Evolutionary conservation across 2,329 filamentous ascomycete species (phyloP).

Genomic region (Fusarium tjaetaba): DNA sequence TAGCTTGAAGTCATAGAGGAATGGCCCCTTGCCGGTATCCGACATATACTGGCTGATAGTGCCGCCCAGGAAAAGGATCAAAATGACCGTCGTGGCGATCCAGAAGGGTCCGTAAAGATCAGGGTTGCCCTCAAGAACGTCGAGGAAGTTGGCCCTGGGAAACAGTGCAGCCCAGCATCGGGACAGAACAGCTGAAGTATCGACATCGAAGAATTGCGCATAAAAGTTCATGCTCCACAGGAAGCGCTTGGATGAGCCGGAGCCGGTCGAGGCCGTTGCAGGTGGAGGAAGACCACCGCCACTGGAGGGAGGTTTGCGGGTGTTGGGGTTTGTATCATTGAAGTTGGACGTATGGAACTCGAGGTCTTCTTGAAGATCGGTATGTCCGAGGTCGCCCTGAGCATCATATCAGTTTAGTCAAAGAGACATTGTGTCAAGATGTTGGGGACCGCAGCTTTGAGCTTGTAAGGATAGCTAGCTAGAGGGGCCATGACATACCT

Average conservation of each 20-base stretch:
- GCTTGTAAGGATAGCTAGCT: constrained; percentile 17
- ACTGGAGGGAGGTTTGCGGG: constrained; percentile 57
- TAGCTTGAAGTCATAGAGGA: constrained; percentile 91
- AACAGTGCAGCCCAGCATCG: constrained; percentile 91
- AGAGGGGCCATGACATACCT: constrained; percentile 64
- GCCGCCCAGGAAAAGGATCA: constrained; percentile 94
- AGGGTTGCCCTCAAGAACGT: constrained; percentile 95
- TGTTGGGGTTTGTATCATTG: constrained; percentile 64
- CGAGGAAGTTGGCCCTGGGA: constrained; percentile 93
- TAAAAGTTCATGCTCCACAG: constrained; percentile 96
- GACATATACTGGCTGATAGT: constrained; percentile 93
- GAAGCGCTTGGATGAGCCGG: constrained; percentile 76
- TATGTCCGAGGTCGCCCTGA: constrained; percentile 96
- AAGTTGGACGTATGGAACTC: constrained; percentile 98
- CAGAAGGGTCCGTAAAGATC: constrained; percentile 98
- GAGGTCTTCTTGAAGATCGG: constrained; percentile 97
- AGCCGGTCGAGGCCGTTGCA: constrained; percentile 58
- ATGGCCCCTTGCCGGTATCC: constrained; percentile 72
- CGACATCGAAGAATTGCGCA: constrained; percentile 98
- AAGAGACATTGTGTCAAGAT: not conserved
- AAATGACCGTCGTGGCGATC: constrained; percentile 97
- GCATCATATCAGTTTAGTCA: constrained; percentile 23
- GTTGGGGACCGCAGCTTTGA: not conserved
- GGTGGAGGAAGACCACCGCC: constrained; percentile 66
- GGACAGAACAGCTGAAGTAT: constrained; percentile 87